These are phyloP conservation scores for Helianthus annuus DNA, from an alignment of 129 eudicot species.

Conservation along the genomic window DNA sequence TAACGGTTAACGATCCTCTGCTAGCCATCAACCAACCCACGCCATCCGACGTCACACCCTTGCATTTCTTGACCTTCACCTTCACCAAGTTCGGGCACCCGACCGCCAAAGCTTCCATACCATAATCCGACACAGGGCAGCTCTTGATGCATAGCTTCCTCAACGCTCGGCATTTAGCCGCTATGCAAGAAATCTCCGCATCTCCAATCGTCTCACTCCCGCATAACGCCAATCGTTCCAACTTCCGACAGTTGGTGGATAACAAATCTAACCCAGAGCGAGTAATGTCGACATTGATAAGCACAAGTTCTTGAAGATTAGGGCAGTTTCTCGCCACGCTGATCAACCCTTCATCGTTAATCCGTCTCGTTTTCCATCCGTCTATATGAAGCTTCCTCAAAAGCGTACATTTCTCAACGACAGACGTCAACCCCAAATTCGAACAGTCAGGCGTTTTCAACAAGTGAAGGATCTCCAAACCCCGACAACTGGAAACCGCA, in stretches of 20 bases:
- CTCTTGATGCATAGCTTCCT: slow-evolving; percentile 75
- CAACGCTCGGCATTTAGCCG: slow-evolving; percentile 63
- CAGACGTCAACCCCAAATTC: slow-evolving; percentile 47
- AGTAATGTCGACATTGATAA: slow-evolving; percentile 66
- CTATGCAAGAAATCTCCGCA: slow-evolving; percentile 66
- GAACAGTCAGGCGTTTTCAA: slow-evolving; percentile 71
- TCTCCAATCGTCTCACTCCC: slow-evolving; percentile 78
- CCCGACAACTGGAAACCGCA: slow-evolving; percentile 41
- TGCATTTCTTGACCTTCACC: slow-evolving; percentile 80
- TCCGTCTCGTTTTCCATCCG: slow-evolving; percentile 73
- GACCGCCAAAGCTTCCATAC: slow-evolving; percentile 66
- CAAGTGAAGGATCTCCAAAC: slow-evolving; percentile 58
- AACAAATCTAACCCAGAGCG: slow-evolving; percentile 45
- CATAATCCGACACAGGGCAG: slow-evolving; percentile 73
- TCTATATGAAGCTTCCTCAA: slow-evolving; percentile 76
- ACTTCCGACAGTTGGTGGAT: slow-evolving; percentile 50
- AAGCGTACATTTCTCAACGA: slow-evolving; percentile 59
- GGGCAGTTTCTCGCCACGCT: slow-evolving; percentile 54
- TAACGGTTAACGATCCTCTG: slow-evolving; percentile 52
- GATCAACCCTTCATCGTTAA: slow-evolving; percentile 58
- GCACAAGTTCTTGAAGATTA: slow-evolving; percentile 66
- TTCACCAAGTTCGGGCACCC: slow-evolving; percentile 90
- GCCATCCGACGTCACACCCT: slow-evolving; percentile 56
- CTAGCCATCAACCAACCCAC: slow-evolving; percentile 63
- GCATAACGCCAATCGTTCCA: slow-evolving; percentile 72